Base-by-base conservation (phyloP, 129 eudicot species). In the Centella asiatica region DNA sequence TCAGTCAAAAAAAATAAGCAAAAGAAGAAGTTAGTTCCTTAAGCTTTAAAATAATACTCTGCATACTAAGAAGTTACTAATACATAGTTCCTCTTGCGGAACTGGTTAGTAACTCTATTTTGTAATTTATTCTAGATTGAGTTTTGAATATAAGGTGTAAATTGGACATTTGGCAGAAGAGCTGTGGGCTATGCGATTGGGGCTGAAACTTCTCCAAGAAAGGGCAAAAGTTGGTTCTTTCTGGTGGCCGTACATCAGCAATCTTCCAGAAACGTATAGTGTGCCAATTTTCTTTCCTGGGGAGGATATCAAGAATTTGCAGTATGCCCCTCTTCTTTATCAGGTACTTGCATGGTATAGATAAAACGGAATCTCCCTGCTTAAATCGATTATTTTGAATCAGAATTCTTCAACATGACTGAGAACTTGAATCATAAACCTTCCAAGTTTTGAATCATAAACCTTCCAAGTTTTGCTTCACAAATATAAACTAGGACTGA, bases 241-340 rank as follows among this genome's bases (percentile, higher is more conserved):
- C 76, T 92, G 98, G 98, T 92, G 98, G 98, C 98, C 96, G 11
- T 92, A 92, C 73, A 87, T 92, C 74, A 84, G 96, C 81, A 92
- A 87, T 78, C 98, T 92, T 45, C 98, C 98, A 0, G 88, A 92
- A 78, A 71, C 98, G 62, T 92, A 65, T 44, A 87, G 68, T 27
- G 81, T 87, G 6, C 98, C 98, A 52, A 84, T 92, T 65, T 87
- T 92, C 90, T 92, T 87, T 60, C 85, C 87, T 0, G 96, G 96
- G 32, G 90, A 84, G 66, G 96, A 92, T 76, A 84, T 92, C 56
- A 82, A 84, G 80, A 87, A 82, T 65, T 74, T 92, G 77, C 95
- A 92, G 67, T 87, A 87, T 42, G 95, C 98, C 53, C 98, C 98
- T 74, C 80, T 92, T 74, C 88, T 92, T 68, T 70, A 87, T 71